Evolutionary conservation across 257 asterid species (phyloP).

Genomic region (Solanum neorickii): DNA sequence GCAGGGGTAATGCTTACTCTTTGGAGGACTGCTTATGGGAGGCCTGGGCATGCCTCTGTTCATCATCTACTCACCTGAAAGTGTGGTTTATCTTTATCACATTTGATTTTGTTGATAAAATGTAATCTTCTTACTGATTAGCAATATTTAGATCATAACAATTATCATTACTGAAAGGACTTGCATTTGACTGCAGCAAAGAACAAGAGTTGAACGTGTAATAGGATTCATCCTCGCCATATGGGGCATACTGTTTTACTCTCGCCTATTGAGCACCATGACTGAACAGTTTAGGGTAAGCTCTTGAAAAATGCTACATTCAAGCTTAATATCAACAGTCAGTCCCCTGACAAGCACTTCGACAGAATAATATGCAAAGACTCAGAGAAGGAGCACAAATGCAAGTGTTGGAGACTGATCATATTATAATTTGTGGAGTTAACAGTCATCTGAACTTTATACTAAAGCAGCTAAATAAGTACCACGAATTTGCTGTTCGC

Average conservation of each 20-base stretch:
- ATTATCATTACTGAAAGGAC: conserved; percentile 11
- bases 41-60: conserved; percentile 98
- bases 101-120: conserved; percentile 6
- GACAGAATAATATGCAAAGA: conserved; percentile 77
- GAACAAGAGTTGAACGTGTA: conserved; percentile 84
- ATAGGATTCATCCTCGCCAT: conserved; percentile 91
- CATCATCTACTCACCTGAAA: conserved; percentile 94
- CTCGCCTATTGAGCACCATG: conserved; percentile 95
- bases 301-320: conserved; percentile 7
- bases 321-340: conserved; percentile 9
- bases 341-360: conserved; percentile 21
- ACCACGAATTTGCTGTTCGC: conserved; percentile 87
- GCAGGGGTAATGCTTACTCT: conserved; percentile 62
- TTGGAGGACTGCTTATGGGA: conserved; percentile 99
- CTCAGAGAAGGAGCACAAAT: conserved; percentile 95
- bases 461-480: conserved; percentile 84
- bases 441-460: conserved; percentile 74
- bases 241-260: conserved; percentile 92
- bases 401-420: conserved; percentile 88
- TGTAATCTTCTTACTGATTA: conserved; percentile 13
- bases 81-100: conserved; percentile 43
- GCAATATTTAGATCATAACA: conserved; percentile 9
- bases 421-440: conserved; percentile 82
- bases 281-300: conserved; percentile 95
- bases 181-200: conserved; percentile 69